A percentile compares a stretch with the other conserved stretches of the same genome.
Evolutionary conservation across 768 basidiomycete species (phyloP).

Genomic region (Postia placenta): DNA sequence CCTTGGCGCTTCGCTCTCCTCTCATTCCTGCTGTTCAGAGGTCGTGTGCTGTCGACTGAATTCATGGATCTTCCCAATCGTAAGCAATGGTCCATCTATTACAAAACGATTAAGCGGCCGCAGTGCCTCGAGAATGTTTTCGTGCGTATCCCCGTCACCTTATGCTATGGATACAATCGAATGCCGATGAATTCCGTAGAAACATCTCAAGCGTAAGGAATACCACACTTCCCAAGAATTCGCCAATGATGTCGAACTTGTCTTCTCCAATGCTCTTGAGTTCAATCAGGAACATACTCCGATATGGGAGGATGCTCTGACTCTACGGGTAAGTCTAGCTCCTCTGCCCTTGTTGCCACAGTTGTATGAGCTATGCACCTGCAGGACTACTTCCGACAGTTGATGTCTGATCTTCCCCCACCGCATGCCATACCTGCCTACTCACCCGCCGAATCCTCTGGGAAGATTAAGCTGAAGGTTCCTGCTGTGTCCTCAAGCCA

Average conservation of each 20-base stretch:
- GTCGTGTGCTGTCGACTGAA: conserved; percentile 58
- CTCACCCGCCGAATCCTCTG: conserved; percentile 31
- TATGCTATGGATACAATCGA: background rate
- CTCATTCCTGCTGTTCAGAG: conserved; percentile 34
- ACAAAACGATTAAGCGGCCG: conserved; percentile 72
- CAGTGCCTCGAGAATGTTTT: conserved; percentile 74
- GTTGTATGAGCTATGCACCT: conserved; percentile 5
- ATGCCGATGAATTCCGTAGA: conserved; percentile 46
- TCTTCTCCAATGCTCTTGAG: conserved; percentile 82
- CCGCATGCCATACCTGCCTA: conserved; percentile 64
- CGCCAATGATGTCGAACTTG: conserved; percentile 80
- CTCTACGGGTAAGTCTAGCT: conserved; percentile 60
- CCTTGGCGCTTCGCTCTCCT: background rate
- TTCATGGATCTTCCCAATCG: conserved; percentile 84
- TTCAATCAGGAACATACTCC: conserved; percentile 85
- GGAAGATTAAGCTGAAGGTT: conserved; percentile 72
- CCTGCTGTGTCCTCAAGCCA: conserved; percentile 36
- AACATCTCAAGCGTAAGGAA: conserved; percentile 74
- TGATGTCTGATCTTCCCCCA: conserved; percentile 74
- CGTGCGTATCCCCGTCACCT: conserved; percentile 37
- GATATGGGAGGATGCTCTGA: conserved; percentile 75
- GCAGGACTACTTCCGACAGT: conserved; percentile 66
- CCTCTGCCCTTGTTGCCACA: background rate
- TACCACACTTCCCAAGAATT: conserved; percentile 67
- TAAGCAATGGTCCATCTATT: conserved; percentile 76